Base-by-base conservation (phyloP, 2,329 filamentous ascomycete genomes). In the Akanthomyces dipterigenus region DNA sequence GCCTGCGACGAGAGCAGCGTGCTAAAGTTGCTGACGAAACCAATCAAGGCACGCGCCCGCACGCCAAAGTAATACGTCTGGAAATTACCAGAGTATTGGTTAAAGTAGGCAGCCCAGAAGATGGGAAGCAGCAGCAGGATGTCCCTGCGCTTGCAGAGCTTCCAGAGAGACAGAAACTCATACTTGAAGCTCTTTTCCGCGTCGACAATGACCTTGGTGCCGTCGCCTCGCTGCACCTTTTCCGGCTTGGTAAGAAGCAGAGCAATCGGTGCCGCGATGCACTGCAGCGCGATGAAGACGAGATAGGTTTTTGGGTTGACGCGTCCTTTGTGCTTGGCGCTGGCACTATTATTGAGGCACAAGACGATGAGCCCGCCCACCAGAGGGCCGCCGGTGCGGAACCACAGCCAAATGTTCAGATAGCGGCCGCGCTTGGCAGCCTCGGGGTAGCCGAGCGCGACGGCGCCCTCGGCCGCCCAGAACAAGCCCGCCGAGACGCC, bases 401-500 rank as follows among this genome's bases (percentile, higher is more conserved):
- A 82, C 75, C 77, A 80, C 2, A 71, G 64, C 69, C 69, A 71
- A n/a, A 70, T 69, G 20, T 69, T 69, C 55, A 71, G 50, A 36
- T 67, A 81, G 43, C 70, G 72, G 2, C 78, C 80, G 53, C 79
- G 69, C 62, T 80, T 81, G 2, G 68, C 64, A 1, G 75, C 73
- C 63, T 81, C 79, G 0, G 80, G 77, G 51, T 82, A 82, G 0
- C 78, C 79, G 12, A 80, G 69, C 0, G 78, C 78, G 5, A 82
- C 74, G 0, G 80, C 78, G 14, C 78, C 80, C 66, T 82, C 80
- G 9, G 74, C 73, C 0, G 78, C 77, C 79, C 80, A 82, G 69
- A 82, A 81, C 1, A 81, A 69, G 1, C 78, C 79, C 0, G 79
- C 79, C 1, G 75, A 77, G 26, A 80, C 66, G 34, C 80, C 80